phyloP scores from a whole-genome alignment of 2,329 filamentous ascomycete species.

The Colletotrichum sp. region DNA sequence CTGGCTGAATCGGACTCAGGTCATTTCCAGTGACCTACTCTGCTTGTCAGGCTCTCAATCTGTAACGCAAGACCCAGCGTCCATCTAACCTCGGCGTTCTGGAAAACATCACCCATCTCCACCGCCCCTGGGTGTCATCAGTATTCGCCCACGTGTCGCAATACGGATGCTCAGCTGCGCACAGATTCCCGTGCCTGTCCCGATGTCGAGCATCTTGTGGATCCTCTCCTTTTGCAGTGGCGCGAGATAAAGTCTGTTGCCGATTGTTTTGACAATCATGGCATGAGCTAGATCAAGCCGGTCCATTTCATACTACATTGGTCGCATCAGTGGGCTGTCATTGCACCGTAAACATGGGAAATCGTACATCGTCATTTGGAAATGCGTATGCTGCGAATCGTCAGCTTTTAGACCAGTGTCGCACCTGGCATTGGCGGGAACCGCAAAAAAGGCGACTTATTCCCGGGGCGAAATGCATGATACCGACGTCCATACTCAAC shows the following conservation, averaged over 20 bases:
- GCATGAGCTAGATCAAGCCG: neutral
- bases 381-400: neutral
- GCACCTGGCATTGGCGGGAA: no score
- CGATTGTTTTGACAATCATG: neutral
- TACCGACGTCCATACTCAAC: neutral
- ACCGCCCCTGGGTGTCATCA: neutral
- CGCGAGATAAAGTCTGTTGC: neutral
- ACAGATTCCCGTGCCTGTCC: neutral
- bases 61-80: neutral
- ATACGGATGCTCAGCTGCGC: fast-evolving
- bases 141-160: fast-evolving
- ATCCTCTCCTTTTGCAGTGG: neutral
- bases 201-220: neutral
- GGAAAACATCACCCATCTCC: neutral
- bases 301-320: neutral
- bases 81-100: neutral
- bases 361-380: neutral
- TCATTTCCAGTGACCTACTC: neutral
- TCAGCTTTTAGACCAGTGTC: fast-evolving
- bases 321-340: neutral
- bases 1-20: neutral
- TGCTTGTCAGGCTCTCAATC: fast-evolving
- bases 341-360: neutral
- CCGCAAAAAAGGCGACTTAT: neutral
- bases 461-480: neutral